Base-by-base conservation (phyloP, 352 stramenopile genomes). In the Phytopythium mirpurense region DNA sequence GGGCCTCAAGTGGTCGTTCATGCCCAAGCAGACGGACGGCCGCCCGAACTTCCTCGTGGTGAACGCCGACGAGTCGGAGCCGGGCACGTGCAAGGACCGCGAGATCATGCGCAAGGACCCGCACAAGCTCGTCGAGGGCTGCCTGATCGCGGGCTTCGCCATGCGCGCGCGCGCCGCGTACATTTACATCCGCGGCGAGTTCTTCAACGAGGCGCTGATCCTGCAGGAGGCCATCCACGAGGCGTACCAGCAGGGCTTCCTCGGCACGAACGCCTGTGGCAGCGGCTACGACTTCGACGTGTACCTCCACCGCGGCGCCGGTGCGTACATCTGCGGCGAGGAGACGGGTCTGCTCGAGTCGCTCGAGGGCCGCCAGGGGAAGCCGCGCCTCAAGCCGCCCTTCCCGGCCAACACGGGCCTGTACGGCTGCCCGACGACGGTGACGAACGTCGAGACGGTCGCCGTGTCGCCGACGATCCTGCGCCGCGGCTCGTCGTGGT, bases 51-150 rank as follows among this genome's bases (percentile, higher is more conserved):
- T 99, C 76, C 79, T 99, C n/a, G 96, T 99, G 21, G 96, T 99
- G 21, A 99, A 99, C 74, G 97, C 97, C 51, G 97, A 99, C 70
- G 97, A 99, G 80, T 97, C 78, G 42, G 97, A 99, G 78, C 97
- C 97, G 0, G 97, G 97, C 24, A 99, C 97, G 36, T 99, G 97
- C 85, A 99, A 99, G 79, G 97, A 99, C 73, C 93, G 97, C 41
- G 97, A 99, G 80, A 99, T 99, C 70, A 99, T 99, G 96, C 91
- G 97, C 53, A 99, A 99, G 74, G 97, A 99, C 70, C 97, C 97
- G 40, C 97, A 99, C 83, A 99, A 99, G 78, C 82, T 99, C 41
- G 86, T 99, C 18, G 97, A 99, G 65, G 97, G 97, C 40, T 99
- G 96, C 61, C 73, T 99, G 19, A 60, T 99, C 36, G 95, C 97